Evolutionary conservation across 768 basidiomycete genomes (phyloP).

Genomic region (Kwoniella shandongensis): DNA sequence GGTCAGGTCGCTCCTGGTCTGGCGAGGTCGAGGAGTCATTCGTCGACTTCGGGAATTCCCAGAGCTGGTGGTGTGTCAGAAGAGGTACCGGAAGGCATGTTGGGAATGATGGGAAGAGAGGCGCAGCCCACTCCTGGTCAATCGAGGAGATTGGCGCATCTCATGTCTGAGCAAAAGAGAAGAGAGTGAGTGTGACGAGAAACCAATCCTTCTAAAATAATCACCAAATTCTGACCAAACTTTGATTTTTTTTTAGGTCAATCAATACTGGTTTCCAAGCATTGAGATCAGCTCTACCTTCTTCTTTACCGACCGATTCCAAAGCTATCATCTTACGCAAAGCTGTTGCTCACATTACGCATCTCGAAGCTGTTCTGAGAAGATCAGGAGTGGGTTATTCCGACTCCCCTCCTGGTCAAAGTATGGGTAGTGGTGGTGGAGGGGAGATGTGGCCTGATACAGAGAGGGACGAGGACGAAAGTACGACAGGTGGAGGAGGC

Average conservation of each 20-base stretch:
- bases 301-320: conserved; percentile 37
- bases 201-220: background rate
- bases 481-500: too few relatives aligned
- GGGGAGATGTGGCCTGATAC: too few relatives aligned
- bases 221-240: background rate
- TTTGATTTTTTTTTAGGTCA: conserved; percentile 25
- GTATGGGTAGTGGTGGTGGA: too few relatives aligned
- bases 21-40: conserved; percentile 16
- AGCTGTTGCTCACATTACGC: conserved; percentile 39
- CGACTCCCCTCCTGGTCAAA: conserved; percentile 8
- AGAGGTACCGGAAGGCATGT: conserved; percentile 3
- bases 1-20: background rate
- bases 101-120: conserved; percentile 5
- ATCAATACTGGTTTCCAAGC: conserved; percentile 45
- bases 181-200: conserved; percentile 47
- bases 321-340: conserved; percentile 48
- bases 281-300: conserved; percentile 34
- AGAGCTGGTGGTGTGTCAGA: background rate
- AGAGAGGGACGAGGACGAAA: too few relatives aligned
- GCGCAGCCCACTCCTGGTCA: conserved; percentile 28
- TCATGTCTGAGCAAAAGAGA: conserved; percentile 50
- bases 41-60: conserved; percentile 11
- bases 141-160: conserved; percentile 40
- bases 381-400: conserved; percentile 17
- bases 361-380: conserved; percentile 31